These are phyloP conservation scores for Cryphonectria parasitica DNA, from an alignment of 2,329 filamentous ascomycete species.

Conservation along the genomic window DNA sequence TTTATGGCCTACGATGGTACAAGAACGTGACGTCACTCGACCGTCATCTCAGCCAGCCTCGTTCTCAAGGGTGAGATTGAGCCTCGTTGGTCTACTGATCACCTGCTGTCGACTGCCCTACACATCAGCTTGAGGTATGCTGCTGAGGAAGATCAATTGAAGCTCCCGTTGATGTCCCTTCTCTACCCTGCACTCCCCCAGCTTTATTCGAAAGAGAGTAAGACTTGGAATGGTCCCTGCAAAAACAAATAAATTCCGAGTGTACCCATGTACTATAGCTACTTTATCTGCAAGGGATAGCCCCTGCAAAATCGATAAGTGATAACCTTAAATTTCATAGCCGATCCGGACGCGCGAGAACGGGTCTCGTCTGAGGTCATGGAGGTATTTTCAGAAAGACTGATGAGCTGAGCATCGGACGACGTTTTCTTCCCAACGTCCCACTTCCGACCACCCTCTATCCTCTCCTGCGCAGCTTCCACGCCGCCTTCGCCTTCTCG, in stretches of 20 bases:
- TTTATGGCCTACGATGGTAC: not conserved
- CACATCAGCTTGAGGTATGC: not conserved
- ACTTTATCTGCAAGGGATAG: not conserved
- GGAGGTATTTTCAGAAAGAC: constrained; percentile 24
- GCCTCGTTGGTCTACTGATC: not conserved
- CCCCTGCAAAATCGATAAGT: constrained; percentile 16
- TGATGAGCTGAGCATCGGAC: constrained; percentile 25
- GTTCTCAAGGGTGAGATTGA: not conserved
- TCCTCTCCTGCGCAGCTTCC: not conserved
- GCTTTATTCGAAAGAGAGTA: not conserved
- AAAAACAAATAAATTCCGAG: not conserved
- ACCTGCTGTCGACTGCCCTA: not conserved
- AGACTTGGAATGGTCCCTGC: not conserved
- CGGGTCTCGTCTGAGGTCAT: constrained; percentile 16
- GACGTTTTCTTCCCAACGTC: constrained; percentile 11
- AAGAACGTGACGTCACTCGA: constrained; percentile 3
- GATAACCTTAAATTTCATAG: constrained; percentile 31
- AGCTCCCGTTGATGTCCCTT: not conserved
- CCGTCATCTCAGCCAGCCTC: constrained; percentile 5
- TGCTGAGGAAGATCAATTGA: not conserved
- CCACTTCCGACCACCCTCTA: not conserved
- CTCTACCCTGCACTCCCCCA: not conserved
- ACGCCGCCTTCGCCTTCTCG: not conserved
- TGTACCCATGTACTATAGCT: not conserved
- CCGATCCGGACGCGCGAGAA: constrained; percentile 30